Evolutionary conservation across 148 eudicot species (phyloP), one percentile per base, ranked within the genome.

Genomic region (Vaccinium myrtillus): DNA sequence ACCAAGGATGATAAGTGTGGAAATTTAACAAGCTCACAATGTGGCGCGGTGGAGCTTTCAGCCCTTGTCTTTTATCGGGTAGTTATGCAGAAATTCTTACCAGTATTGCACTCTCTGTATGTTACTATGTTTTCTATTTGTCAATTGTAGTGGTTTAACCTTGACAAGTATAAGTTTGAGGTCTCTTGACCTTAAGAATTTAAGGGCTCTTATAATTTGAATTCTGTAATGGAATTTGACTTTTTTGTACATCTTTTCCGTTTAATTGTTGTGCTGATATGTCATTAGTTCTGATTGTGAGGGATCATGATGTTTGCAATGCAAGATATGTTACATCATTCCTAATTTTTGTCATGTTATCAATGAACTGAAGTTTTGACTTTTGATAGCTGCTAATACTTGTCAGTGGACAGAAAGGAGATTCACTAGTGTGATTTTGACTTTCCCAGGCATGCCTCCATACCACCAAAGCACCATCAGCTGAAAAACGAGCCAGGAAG

Each of bases 41-140:
- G 86, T 80, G 86, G 90, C 80, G 58, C 93, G 84, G 82, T 93
- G 91, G 98, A 97, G 89, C 96, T 97, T 89, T 91, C 96, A 5
- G 96, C 99, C 46, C 90, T 94, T 85, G 96, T 95, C 84, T 91
- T 97, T 75, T 93, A 89, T 86, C 93, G 96, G 98, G 99, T 97
- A 92, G 58, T 83, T 79, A 67, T 30, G 77, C 54, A 53, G 54
- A 71, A 10, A 69, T 14, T 86, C 16, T 25, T 48, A 6, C 30
- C 18, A 59, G 81, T 48, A 49, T 74, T 75, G 49, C 30, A 30
- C 15, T 30, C 53, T 76, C 48, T 71, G 14, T 86, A 6, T 48
- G n/a, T n/a, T n/a, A n/a, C n/a, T n/a, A n/a, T n/a, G 50, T 75
- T 58, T 12, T 54, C 39, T 32, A 16, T 80, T 23, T 0, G 12